A percentile compares a stretch with the other conserved stretches of the same genome.
These are phyloP conservation scores for Chenopodium formosanum DNA, from an alignment of 148 eudicot genomes.

Conservation along the genomic window DNA sequence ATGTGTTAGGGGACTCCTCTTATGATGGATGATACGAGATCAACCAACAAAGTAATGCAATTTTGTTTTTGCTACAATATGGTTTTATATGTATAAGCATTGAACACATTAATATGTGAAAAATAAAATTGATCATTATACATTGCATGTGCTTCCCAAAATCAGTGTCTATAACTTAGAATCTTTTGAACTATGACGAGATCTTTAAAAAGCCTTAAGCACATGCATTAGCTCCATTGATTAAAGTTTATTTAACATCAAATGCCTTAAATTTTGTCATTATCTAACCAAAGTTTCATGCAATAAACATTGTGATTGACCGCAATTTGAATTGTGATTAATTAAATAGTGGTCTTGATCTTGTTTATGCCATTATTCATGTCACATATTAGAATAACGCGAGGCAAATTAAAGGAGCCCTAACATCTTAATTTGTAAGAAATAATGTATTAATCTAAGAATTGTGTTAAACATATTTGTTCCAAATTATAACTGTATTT, in stretches of 20 bases:
- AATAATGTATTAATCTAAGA: too few relatives aligned
- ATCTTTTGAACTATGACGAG: conserved; percentile 18
- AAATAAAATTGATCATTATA: not conserved
- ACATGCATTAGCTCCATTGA: conserved; percentile 10
- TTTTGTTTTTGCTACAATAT: not conserved
- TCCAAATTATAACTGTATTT: too few relatives aligned
- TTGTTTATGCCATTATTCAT: not conserved
- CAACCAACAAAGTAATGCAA: conserved; percentile 13
- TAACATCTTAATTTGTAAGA: too few relatives aligned
- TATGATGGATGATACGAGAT: conserved; percentile 10
- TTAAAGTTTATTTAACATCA: not conserved
- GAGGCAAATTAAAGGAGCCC: too few relatives aligned
- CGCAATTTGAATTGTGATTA: not conserved
- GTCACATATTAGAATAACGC: not conserved
- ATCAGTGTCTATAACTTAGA: conserved; percentile 25
- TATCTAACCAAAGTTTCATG: not conserved
- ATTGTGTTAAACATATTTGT: too few relatives aligned
- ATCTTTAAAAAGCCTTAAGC: conserved; percentile 8
- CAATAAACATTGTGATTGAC: not conserved
- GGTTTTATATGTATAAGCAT: not conserved
- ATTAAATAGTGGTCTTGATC: not conserved
- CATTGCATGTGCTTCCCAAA: conserved; percentile 32
- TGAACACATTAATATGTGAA: not conserved
- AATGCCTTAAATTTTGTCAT: conserved; percentile 1
- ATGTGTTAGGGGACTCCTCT: not conserved